phyloP scores from a whole-genome alignment of 495 filamentous ascomycete genomes.

The Xylaria venustula region DNA sequence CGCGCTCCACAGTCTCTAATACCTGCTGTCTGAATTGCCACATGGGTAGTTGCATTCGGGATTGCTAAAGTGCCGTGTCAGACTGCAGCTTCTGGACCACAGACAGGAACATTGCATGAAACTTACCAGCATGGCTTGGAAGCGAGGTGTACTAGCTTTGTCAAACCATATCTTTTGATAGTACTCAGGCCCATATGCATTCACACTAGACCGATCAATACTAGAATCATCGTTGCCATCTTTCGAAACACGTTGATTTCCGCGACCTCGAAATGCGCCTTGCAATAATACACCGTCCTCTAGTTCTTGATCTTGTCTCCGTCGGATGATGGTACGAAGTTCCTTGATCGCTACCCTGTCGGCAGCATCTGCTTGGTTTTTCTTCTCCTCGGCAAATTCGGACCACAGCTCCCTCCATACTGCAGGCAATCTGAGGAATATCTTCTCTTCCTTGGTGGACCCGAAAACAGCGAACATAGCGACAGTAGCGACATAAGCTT shows the following conservation, averaged over 20 bases:
- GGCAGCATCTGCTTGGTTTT: conserved; percentile 61
- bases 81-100: neutral
- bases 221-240: conserved; percentile 44
- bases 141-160: conserved; percentile 61
- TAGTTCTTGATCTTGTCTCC: conserved; percentile 54
- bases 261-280: conserved; percentile 66
- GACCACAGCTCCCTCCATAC: conserved; percentile 84
- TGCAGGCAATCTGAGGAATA: conserved; percentile 71
- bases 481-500: conserved; percentile 78
- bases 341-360: conserved; percentile 65
- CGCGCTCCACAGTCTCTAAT: conserved; percentile 64
- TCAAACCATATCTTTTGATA: conserved; percentile 68
- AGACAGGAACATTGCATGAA: neutral
- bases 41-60: conserved; percentile 77
- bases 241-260: conserved; percentile 44
- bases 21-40: conserved; percentile 80
- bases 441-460: conserved; percentile 81
- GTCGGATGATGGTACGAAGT: conserved; percentile 60
- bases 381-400: conserved; percentile 69
- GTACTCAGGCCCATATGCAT: conserved; percentile 29
- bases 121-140: conserved; percentile 56
- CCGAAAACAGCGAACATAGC: conserved; percentile 79
- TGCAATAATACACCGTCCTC: conserved; percentile 75
- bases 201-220: conserved; percentile 31
- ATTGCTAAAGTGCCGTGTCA: conserved; percentile 33